These are phyloP conservation scores for Chaetomiaceae sp. DNA, from an alignment of 2,329 filamentous ascomycete genomes.

Conservation along the genomic window DNA sequence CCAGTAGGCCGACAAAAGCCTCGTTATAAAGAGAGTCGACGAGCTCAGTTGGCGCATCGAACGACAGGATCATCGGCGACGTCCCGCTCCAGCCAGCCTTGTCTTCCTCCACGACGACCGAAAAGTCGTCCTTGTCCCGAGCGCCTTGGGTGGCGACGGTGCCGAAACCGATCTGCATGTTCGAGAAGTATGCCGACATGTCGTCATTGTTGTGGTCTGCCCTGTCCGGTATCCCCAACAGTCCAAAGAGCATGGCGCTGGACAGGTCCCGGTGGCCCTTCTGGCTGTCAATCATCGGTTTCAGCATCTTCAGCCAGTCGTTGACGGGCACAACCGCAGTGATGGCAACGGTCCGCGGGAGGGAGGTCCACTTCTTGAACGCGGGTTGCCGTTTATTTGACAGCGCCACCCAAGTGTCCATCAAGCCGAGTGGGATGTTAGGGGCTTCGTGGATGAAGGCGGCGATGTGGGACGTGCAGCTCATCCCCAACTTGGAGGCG, in stretches of 20 bases:
- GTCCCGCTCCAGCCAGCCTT: slow-evolving; percentile 32
- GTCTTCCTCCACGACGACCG: slow-evolving; percentile 31
- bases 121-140: slow-evolving; percentile 28
- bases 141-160: slow-evolving; percentile 25
- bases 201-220: not conserved
- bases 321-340: slow-evolving; percentile 32
- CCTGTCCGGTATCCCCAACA: not conserved
- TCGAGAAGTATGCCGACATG: slow-evolving; percentile 27
- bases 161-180: slow-evolving; percentile 39
- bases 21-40: slow-evolving; percentile 11
- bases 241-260: not conserved
- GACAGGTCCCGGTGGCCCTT: not conserved
- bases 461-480: not conserved
- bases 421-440: not conserved
- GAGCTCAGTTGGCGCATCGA: slow-evolving; percentile 35
- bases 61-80: slow-evolving; percentile 36
- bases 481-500: not conserved
- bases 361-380: slow-evolving; percentile 33
- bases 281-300: not conserved
- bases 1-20: slow-evolving; percentile 29
- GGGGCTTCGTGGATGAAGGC: not conserved
- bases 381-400: slow-evolving; percentile 8
- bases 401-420: not conserved
- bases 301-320: slow-evolving; percentile 24
- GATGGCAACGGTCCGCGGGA: slow-evolving; percentile 33